Percentiles rank a stretch among this genome's conserved stretches.
Conservation (phyloP, 83 land plant species). For the Picea abies region DNA sequence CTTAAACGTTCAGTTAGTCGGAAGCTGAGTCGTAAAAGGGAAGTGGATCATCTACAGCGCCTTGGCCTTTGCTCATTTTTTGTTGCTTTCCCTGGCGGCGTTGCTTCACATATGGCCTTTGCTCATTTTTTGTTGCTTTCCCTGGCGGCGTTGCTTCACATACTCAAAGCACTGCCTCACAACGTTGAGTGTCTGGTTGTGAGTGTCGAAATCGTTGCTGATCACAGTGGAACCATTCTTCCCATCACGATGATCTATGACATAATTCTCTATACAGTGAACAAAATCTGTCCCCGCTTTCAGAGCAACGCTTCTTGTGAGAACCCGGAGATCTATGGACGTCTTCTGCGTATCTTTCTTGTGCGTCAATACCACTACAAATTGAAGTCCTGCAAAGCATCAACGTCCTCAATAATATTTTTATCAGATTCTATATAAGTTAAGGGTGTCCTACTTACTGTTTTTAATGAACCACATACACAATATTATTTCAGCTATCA, state of each 20-base stretch:
- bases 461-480: no score
- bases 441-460: no score
- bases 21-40: no score
- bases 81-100: neutral
- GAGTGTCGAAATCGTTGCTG: neutral
- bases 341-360: neutral
- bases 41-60: no score
- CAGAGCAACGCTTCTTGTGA: neutral
- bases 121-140: no score
- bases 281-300: slow-evolving; percentile 10
- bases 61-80: no score
- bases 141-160: neutral
- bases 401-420: no score
- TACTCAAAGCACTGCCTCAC: slow-evolving; percentile 9
- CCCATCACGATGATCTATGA: neutral
- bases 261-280: slow-evolving; percentile 6
- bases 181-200: slow-evolving; percentile 6
- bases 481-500: no score
- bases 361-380: slow-evolving; percentile 16
- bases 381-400: slow-evolving; percentile 9
- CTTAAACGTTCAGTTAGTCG: no score
- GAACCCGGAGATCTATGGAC: neutral
- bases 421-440: no score
- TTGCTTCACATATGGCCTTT: no score
- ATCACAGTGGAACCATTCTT: neutral